Evolutionary conservation across 1,139 yeast species (phyloP).

Genomic region (Taiozyma sp.): DNA sequence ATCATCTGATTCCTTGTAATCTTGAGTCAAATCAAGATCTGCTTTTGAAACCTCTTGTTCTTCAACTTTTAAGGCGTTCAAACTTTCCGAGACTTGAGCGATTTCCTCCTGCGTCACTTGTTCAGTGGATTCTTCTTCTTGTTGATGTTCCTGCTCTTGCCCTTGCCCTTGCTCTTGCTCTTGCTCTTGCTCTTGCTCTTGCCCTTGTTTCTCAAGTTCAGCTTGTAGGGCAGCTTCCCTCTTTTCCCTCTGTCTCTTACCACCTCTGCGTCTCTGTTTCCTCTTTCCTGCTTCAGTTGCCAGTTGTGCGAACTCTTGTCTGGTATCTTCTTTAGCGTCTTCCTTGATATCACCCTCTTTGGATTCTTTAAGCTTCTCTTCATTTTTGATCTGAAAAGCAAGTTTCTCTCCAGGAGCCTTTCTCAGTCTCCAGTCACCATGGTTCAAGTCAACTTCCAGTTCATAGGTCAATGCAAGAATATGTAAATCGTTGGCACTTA

Average conservation of each 20-base stretch:
- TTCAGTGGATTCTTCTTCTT: constrained; percentile 5
- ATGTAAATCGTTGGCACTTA: constrained; percentile 88
- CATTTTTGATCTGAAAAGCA: constrained; percentile 14
- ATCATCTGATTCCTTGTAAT: constrained; percentile 56
- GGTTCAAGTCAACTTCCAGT: constrained; percentile 65
- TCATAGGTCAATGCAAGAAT: constrained; percentile 90
- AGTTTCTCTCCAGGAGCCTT: constrained; percentile 62
- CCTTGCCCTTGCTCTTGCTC: too few relatives aligned
- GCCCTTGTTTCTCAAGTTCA: constrained; percentile 9
- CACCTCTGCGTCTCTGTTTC: constrained; percentile 57
- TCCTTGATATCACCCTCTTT: constrained; percentile 10
- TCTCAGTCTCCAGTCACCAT: constrained; percentile 68
- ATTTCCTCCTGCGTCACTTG: constrained; percentile 10
- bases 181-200: constrained; percentile 12
- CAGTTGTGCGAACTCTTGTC: constrained; percentile 7
- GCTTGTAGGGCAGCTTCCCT: constrained; percentile 32
- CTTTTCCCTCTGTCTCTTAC: constrained; percentile 57
- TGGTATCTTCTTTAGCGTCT: constrained; percentile 12
- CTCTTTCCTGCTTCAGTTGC: constrained; percentile 25
- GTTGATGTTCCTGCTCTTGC: too few relatives aligned
- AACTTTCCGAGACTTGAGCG: neutral
- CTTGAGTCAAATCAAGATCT: constrained; percentile 30
- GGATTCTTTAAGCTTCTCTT: constrained; percentile 1
- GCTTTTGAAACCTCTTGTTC: constrained; percentile 4
- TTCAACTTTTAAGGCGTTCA: constrained; percentile 10